A percentile compares a stretch with the other conserved stretches of the same genome.
Conservation (phyloP, 1,284 basidiomycete species). For the Takashimella koratensis region DNA sequence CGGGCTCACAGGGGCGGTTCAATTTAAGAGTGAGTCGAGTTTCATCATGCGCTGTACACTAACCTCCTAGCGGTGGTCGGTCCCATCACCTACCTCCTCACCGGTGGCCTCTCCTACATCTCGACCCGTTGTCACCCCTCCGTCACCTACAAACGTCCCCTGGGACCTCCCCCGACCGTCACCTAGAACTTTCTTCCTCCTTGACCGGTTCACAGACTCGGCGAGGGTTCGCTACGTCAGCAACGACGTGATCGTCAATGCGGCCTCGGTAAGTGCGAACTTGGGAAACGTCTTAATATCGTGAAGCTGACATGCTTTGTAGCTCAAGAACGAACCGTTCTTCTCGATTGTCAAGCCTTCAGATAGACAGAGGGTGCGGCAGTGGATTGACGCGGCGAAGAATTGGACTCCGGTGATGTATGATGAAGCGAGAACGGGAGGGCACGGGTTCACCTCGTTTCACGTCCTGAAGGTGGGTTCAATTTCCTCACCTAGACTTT, state of each 20-base stretch:
- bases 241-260: slow-evolving; percentile 36
- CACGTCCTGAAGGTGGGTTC: slow-evolving; percentile 31
- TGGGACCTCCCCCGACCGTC: slow-evolving; percentile 12
- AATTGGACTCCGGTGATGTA: slow-evolving; percentile 31
- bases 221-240: slow-evolving; percentile 34
- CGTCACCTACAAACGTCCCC: slow-evolving; percentile 11
- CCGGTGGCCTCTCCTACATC: slow-evolving; percentile 12
- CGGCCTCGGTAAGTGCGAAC: slow-evolving; percentile 22
- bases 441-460: slow-evolving; percentile 36
- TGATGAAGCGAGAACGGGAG: slow-evolving; percentile 27
- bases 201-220: slow-evolving; percentile 41
- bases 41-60: background rate
- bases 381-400: slow-evolving; percentile 38
- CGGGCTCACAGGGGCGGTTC: slow-evolving; percentile 8
- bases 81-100: background rate
- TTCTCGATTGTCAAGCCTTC: slow-evolving; percentile 35
- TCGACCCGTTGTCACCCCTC: slow-evolving; percentile 7
- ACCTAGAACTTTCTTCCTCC: slow-evolving; percentile 35
- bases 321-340: slow-evolving; percentile 33
- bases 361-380: slow-evolving; percentile 29
- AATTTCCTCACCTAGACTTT: no score
- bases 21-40: slow-evolving; percentile 9
- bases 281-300: no score
- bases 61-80: background rate
- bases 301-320: background rate